Conservation (phyloP, 306 rosid genomes). For the Mimosa bimucronata region DNA sequence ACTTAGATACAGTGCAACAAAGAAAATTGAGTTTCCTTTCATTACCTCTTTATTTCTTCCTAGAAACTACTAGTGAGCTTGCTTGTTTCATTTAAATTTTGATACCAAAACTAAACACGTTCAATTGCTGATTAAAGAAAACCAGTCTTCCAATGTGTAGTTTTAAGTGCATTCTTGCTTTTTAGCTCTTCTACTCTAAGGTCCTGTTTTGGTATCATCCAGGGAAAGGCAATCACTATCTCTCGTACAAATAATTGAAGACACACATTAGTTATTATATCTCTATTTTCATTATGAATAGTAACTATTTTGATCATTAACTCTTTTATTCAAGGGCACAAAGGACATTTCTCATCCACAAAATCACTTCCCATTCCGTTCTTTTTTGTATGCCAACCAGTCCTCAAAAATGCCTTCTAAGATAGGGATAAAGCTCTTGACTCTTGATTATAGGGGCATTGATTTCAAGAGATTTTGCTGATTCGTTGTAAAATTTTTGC, state of each 20-base stretch:
- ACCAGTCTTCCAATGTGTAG: too few relatives aligned
- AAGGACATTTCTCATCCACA: background rate
- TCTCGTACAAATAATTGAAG: too few relatives aligned
- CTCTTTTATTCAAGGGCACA: background rate
- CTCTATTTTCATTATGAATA: too few relatives aligned
- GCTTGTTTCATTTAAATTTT: background rate
- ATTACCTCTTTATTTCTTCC: too few relatives aligned
- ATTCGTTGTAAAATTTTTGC: background rate
- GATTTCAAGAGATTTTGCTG: background rate
- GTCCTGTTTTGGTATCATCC: too few relatives aligned
- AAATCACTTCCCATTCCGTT: too few relatives aligned
- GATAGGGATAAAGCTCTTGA: slow-evolving; percentile 1
- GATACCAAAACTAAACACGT: background rate
- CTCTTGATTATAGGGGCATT: background rate
- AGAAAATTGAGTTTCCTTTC: slow-evolving; percentile 1
- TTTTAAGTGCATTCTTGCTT: too few relatives aligned
- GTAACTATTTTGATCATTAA: too few relatives aligned
- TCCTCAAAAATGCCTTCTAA: background rate
- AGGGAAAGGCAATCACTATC: too few relatives aligned
- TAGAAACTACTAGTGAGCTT: too few relatives aligned
- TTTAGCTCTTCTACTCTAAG: too few relatives aligned
- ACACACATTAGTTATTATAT: too few relatives aligned
- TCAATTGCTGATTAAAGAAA: background rate
- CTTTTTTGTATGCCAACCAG: background rate
- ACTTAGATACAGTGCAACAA: background rate